Evolutionary conservation across 169 alveolate genomes (phyloP), one percentile per base, ranked within the genome.

Genomic region (Eimeria falciformis): DNA sequence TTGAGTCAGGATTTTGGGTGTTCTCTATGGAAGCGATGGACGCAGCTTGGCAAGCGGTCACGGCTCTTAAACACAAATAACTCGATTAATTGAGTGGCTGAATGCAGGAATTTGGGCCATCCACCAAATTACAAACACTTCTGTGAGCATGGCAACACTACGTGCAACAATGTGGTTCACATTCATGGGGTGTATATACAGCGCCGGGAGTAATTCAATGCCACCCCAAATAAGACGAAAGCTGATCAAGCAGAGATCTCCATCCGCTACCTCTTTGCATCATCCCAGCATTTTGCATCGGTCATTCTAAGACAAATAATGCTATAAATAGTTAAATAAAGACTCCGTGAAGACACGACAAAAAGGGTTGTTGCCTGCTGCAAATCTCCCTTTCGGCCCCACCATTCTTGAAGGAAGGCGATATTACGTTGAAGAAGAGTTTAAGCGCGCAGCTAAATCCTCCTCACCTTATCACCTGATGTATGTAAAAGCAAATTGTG

Each of bases 381-480:
- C 77, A 81, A n/a, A 37, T 81, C 77, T 37, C 40, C 90, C 40
- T 27, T 65, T 75, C 90, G 77, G 90, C 90, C 90, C 90, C 90
- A 81, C 90, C 90, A 37, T 23, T 9, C 12, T 21, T 21, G 17
- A 17, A 21, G 75, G 75, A 62, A 25, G 29, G 43, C 75, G 27
- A 9, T 21, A 17, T 17, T 25, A 62, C 75, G 75, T 29, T 62
- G 65, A 17, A 53, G n/a, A 17, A 18, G 18, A 40, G 25, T 12
- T n/a, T 29, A 18, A n/a, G 73, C 0, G 75, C 25, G 12, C 75
- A 4, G 29, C 75, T 62, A 62, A 62, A 18, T n/a, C 27, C 75
- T 18, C 5, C 75, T 21, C 25, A 62, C 75, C 25, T 62, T 62
- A 62, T 62, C 29, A 62, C 75, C 75, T 25, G 75, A 21, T 21